phyloP scores from a whole-genome alignment of 208 protist species.

The Tritrichomonas musculus region DNA sequence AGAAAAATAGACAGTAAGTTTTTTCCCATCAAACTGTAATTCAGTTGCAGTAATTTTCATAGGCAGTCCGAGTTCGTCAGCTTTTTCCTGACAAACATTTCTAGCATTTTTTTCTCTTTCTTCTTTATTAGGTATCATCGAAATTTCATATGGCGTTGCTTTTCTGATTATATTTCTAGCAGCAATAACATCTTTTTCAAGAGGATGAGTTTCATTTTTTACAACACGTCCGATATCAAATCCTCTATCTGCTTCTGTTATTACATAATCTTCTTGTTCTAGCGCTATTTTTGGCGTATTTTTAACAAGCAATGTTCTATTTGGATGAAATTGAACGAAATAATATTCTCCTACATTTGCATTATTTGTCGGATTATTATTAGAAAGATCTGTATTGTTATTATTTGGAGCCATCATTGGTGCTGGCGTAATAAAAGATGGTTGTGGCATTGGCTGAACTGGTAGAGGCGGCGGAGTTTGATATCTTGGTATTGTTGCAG shows the following conservation, averaged over 20 bases:
- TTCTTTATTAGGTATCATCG: neutral
- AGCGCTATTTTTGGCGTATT: neutral
- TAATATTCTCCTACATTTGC: neutral
- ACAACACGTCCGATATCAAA: neutral
- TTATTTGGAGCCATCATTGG: too few relatives aligned
- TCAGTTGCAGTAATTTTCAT: neutral
- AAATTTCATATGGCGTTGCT: neutral
- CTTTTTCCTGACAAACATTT: slow-evolving; percentile 21
- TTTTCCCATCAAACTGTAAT: slow-evolving; percentile 11
- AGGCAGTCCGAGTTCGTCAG: neutral
- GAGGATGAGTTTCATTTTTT: too few relatives aligned
- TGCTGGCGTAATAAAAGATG: too few relatives aligned
- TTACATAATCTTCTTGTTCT: neutral
- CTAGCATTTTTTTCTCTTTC: neutral
- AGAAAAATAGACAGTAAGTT: slow-evolving; percentile 11
- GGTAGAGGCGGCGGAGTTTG: too few relatives aligned
- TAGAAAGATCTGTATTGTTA: too few relatives aligned
- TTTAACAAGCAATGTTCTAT: neutral
- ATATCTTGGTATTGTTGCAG: too few relatives aligned
- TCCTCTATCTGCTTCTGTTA: slow-evolving; percentile 7
- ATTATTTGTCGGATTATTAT: too few relatives aligned
- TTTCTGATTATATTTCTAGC: neutral
- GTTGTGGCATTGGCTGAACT: too few relatives aligned
- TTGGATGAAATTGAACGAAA: neutral
- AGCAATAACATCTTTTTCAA: neutral